phyloP scores from a whole-genome alignment of 768 basidiomycete genomes.

The Chiua virens region DNA sequence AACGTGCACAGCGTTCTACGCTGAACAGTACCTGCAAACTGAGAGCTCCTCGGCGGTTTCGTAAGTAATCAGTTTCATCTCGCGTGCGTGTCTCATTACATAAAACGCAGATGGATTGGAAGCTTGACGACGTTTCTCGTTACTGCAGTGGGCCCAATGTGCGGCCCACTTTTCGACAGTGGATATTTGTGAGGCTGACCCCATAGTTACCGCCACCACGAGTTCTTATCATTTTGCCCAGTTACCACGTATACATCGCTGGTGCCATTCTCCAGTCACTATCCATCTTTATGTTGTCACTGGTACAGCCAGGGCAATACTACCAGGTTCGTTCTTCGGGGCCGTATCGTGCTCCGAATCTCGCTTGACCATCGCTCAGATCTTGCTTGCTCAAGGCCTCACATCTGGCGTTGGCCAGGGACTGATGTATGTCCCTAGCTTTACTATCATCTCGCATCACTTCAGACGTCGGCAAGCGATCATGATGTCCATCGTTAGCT shows the following conservation, averaged over 20 bases:
- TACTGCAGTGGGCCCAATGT: slow-evolving; percentile 20
- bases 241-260: slow-evolving; percentile 17
- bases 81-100: not conserved
- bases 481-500: slow-evolving; percentile 46
- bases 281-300: slow-evolving; percentile 39
- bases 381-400: slow-evolving; percentile 34
- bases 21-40: slow-evolving; percentile 12
- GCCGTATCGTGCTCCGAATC: not conserved
- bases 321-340: slow-evolving; percentile 30
- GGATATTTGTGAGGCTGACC: slow-evolving; percentile 27
- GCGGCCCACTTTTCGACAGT: slow-evolving; percentile 25
- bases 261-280: slow-evolving; percentile 30
- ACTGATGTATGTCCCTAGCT: slow-evolving; percentile 44
- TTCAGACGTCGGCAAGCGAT: slow-evolving; percentile 42
- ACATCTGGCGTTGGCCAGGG: slow-evolving; percentile 42
- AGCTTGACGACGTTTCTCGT: slow-evolving; percentile 18
- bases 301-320: slow-evolving; percentile 31
- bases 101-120: slow-evolving; percentile 25
- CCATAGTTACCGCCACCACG: too few species aligned
- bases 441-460: slow-evolving; percentile 44
- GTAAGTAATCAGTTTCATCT: slow-evolving; percentile 7
- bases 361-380: not conserved
- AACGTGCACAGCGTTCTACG: slow-evolving; percentile 23
- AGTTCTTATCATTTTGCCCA: not conserved
- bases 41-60: slow-evolving; percentile 24